Evolutionary conservation across 441 rosid species (phyloP).

Genomic region (Jatropha multifida): DNA sequence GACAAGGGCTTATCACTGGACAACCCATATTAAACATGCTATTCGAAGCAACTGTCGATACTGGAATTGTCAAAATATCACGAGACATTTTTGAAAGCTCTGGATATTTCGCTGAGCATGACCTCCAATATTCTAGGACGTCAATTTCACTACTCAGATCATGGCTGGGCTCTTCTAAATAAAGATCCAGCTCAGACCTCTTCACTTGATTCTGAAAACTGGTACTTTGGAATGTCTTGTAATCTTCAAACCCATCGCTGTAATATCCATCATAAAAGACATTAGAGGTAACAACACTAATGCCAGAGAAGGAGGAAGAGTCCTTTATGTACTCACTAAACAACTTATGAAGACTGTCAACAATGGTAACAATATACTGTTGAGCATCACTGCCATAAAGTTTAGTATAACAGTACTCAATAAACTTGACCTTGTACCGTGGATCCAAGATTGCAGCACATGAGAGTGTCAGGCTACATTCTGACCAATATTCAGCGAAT

Average conservation of each 20-base stretch:
- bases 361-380: neutral
- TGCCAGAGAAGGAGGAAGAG: neutral
- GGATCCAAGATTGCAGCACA: constrained; percentile 6
- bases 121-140: constrained; percentile 62
- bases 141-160: constrained; percentile 54
- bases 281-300: constrained; percentile 2
- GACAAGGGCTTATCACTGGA: neutral
- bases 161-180: constrained; percentile 60
- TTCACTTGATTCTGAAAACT: constrained; percentile 20
- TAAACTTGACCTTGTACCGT: neutral
- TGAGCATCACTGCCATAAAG: neutral
- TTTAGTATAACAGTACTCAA: neutral
- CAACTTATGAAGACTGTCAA: neutral
- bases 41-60: constrained; percentile 41
- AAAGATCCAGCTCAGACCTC: constrained; percentile 64
- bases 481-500: constrained; percentile 3
- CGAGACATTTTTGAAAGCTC: constrained; percentile 63
- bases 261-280: constrained; percentile 10
- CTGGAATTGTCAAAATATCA: constrained; percentile 55
- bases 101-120: constrained; percentile 54
- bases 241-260: constrained; percentile 31
- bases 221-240: constrained; percentile 28
- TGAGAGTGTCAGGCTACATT: neutral
- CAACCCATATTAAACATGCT: constrained; percentile 41
- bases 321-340: neutral